Evolutionary conservation across 2,329 filamentous ascomycete genomes (phyloP).

Genomic region (Hymenoscyphus albidus): DNA sequence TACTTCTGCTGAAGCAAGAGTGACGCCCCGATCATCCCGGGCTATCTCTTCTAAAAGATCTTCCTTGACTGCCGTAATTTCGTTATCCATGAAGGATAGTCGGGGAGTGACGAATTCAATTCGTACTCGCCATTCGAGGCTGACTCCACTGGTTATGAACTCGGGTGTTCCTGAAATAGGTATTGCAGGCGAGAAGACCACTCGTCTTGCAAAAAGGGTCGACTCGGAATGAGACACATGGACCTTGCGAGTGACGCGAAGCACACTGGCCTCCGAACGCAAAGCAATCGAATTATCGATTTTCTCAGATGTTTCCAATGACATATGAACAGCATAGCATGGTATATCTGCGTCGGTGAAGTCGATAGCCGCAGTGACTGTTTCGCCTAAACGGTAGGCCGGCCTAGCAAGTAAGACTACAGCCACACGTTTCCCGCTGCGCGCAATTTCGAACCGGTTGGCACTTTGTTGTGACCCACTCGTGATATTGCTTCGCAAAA

Average conservation of each 20-base stretch:
- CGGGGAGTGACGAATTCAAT: constrained; percentile 89
- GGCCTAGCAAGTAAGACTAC: constrained; percentile 86
- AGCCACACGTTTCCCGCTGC: constrained; percentile 86
- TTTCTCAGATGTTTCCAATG: constrained; percentile 82
- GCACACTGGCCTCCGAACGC: constrained; percentile 78
- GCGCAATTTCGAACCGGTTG: constrained; percentile 94
- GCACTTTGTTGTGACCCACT: constrained; percentile 68
- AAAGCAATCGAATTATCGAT: constrained; percentile 78
- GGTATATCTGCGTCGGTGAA: constrained; percentile 73
- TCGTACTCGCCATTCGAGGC: constrained; percentile 80
- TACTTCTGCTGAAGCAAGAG: constrained; percentile 74
- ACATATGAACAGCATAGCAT: constrained; percentile 80
- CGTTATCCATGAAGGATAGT: constrained; percentile 37
- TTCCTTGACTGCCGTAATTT: constrained; percentile 36
- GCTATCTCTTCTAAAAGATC: constrained; percentile 73
- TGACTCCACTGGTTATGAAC: constrained; percentile 85
- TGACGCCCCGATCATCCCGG: constrained; percentile 71
- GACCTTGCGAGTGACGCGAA: constrained; percentile 78
- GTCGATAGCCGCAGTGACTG: constrained; percentile 78
- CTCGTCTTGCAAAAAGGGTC: constrained; percentile 72
- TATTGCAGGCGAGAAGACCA: constrained; percentile 79
- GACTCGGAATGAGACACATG: constrained; percentile 77
- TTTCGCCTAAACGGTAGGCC: constrained; percentile 84
- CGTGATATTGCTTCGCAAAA: constrained; percentile 73
- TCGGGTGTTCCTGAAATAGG: constrained; percentile 82